Conservation (phyloP, 2,329 filamentous ascomycete genomes). For the Fusarium papillatum region DNA sequence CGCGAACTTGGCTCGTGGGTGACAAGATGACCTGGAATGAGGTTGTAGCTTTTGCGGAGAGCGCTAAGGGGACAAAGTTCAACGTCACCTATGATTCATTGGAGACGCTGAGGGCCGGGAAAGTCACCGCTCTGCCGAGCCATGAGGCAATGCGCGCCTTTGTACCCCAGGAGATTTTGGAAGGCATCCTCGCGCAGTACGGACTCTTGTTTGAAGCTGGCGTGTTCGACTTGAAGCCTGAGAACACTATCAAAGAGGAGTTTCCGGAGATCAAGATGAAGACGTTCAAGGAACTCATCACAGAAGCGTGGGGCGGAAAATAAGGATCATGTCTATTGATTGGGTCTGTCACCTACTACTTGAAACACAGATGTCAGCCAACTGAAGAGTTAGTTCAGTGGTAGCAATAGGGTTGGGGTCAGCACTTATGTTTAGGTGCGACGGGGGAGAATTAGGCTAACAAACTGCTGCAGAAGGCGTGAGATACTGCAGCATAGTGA, state of each 20-base stretch:
- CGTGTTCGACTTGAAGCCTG: not conserved
- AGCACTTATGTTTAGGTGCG: too few relatives aligned
- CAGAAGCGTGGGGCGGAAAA: not conserved
- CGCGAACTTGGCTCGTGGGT: constrained; percentile 50
- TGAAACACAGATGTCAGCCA: too few relatives aligned
- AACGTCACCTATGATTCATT: not conserved
- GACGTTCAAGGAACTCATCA: not conserved
- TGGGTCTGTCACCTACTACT: too few relatives aligned
- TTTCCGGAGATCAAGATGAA: not conserved
- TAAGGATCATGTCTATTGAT: not conserved
- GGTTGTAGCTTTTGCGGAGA: constrained; percentile 55
- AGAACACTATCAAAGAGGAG: not conserved
- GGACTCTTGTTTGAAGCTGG: not conserved
- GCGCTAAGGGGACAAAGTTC: constrained; percentile 31
- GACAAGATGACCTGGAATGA: constrained; percentile 59
- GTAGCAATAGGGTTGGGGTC: too few relatives aligned
- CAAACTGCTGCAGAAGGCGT: too few relatives aligned
- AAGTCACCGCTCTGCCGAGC: not conserved
- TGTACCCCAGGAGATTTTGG: not conserved
- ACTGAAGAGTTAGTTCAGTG: too few relatives aligned
- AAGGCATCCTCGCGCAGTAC: not conserved
- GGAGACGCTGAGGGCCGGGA: not conserved
- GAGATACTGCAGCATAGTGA: too few relatives aligned
- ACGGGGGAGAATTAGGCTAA: too few relatives aligned
- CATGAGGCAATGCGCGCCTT: not conserved